These are phyloP conservation scores for Corchorus capsularis DNA, from an alignment of 345 rosid species.

Conservation along the genomic window DNA sequence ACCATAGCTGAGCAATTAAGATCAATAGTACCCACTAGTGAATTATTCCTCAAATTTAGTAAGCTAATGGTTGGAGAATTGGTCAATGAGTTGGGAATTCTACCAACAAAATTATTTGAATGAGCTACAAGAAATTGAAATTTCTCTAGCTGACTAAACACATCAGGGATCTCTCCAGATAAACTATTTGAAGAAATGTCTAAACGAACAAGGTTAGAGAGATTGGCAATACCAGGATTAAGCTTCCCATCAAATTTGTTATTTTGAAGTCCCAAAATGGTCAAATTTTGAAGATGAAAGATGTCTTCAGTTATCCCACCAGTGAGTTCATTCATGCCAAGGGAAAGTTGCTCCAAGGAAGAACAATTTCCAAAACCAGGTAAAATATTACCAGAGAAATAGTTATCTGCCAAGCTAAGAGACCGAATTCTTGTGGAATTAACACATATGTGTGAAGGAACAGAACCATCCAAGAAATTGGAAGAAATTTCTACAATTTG, in stretches of 20 bases:
- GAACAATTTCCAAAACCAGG: conserved; percentile 12
- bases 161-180: conserved; percentile 14
- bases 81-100: conserved; percentile 12
- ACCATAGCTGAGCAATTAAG: conserved; percentile 21
- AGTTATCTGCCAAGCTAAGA: conserved; percentile 22
- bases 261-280: background rate
- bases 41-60: conserved; percentile 17
- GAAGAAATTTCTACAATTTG: too few species aligned
- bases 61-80: conserved; percentile 7
- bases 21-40: background rate
- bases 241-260: conserved; percentile 9
- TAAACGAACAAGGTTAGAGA: conserved; percentile 13
- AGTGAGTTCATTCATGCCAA: background rate
- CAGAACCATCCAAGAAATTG: too few species aligned
- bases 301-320: conserved; percentile 16
- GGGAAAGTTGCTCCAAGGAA: conserved; percentile 19
- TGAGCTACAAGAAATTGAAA: conserved; percentile 4
- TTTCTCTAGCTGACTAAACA: conserved; percentile 11
- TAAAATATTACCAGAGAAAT: conserved; percentile 15
- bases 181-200: conserved; percentile 7
- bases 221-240: background rate
- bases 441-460: background rate
- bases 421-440: conserved; percentile 15
- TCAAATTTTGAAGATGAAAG: conserved; percentile 1
- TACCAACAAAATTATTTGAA: conserved; percentile 9